Base-by-base conservation (phyloP, 331 rosid genomes). In the Stylosanthes scabra region DNA sequence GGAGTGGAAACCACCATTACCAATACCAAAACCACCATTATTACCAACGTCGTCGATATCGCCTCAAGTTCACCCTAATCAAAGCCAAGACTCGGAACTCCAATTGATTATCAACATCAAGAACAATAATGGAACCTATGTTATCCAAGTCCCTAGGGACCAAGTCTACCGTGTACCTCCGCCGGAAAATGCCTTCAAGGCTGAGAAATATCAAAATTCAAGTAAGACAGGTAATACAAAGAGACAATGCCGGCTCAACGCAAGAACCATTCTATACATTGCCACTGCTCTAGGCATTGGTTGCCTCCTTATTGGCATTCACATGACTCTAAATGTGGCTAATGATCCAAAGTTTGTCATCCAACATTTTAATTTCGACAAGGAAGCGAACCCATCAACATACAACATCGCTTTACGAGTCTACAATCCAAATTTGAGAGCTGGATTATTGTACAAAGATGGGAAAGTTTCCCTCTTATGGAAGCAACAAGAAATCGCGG, bases 391-490 rank as follows among this genome's bases (percentile, higher is more conserved):
- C 8, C 72, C n/a, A n/a, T n/a, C 69, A 3, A 55, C 2, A 6
- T 86, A 77, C 66, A 34, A 8, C 2, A 2, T 88, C 4, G 59
- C 45, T 8, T 13, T 88, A 5, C n/a, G 68, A 12, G 71, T 68
- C 13, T 20, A 44, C 10, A 89, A 86, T 55, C 64, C 74, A 1
- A 84, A 86, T 28, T 29, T 47, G 0, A 51, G 1, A 0, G 51
- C 55, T 29, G 75, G 65, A 40, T 57, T 84, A 6, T 57, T 52
- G 28, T 86, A 82, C 69, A 74, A 72, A 37, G 83, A 84, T n/a
- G 85, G 88, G 27, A 55, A 11, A 0, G 74, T 74, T 52, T 72
- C 68, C 42, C 83, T 88, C 3, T 69, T 31, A 9, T 67, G 47
- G 0, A 64, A 31, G 64, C 20, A 66, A 40, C 41, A 1, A 6